phyloP scores from a whole-genome alignment of 768 basidiomycete genomes.

The Sarcomyxa edulis region DNA sequence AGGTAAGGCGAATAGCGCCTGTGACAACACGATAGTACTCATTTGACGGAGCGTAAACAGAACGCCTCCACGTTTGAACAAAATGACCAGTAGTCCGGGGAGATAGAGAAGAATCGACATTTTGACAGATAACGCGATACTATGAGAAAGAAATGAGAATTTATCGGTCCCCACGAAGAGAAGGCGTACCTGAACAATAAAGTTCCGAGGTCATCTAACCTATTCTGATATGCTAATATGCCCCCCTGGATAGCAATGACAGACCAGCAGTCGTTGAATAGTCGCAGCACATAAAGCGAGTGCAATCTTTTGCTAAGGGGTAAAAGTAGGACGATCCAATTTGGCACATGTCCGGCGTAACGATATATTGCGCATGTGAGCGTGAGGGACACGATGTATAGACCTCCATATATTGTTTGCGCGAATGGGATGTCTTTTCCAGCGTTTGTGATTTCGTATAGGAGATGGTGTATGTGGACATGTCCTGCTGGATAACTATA shows the following conservation, averaged over 20 bases:
- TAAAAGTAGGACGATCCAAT: conserved; percentile 68
- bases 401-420: conserved; percentile 71
- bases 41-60: conserved; percentile 45
- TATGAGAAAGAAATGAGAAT: conserved; percentile 21
- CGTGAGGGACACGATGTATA: conserved; percentile 67
- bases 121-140: conserved; percentile 84
- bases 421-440: conserved; percentile 58
- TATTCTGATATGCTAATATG: conserved; percentile 57
- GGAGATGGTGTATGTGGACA: conserved; percentile 70
- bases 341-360: conserved; percentile 55
- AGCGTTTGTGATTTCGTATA: conserved; percentile 58
- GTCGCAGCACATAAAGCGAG: conserved; percentile 84
- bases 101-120: conserved; percentile 92
- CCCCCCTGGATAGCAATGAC: conserved; percentile 60
- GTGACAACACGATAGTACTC: conserved; percentile 38
- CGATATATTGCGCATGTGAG: conserved; percentile 68
- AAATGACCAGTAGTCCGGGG: conserved; percentile 79
- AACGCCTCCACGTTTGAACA: conserved; percentile 71
- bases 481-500: conserved; percentile 93
- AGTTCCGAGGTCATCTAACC: conserved; percentile 56
- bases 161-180: background rate
- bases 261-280: conserved; percentile 96
- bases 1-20: conserved; percentile 60
- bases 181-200: conserved; percentile 66
- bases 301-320: conserved; percentile 91